These are phyloP conservation scores for Hypoxylon fragiforme DNA, from an alignment of 495 filamentous ascomycete genomes.

Conservation along the genomic window DNA sequence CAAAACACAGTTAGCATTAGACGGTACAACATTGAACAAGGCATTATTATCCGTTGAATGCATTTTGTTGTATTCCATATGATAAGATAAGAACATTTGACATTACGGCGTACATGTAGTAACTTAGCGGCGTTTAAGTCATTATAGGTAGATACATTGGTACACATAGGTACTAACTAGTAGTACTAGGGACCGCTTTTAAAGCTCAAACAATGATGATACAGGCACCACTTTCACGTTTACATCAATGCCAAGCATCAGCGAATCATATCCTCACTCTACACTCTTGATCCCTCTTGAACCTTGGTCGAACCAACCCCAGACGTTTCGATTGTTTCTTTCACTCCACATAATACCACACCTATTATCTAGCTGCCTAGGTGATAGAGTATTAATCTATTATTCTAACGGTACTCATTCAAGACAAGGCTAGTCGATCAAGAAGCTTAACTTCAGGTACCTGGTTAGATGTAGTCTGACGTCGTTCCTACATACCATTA, in stretches of 20 bases:
- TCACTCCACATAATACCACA: slow-evolving; percentile 7
- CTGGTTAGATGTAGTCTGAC: slow-evolving; percentile 29
- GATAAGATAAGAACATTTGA: slow-evolving; percentile 1
- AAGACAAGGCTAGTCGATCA: slow-evolving; percentile 16
- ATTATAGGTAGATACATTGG: too few species aligned
- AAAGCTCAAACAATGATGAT: slow-evolving; percentile 31
- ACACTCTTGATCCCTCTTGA: background rate
- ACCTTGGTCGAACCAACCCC: background rate
- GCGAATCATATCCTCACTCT: slow-evolving; percentile 4
- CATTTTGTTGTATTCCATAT: background rate
- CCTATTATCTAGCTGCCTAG: too few species aligned
- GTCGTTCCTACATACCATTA: too few species aligned
- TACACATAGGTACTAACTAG: too few species aligned
- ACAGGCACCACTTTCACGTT: slow-evolving; percentile 27
- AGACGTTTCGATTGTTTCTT: slow-evolving; percentile 2
- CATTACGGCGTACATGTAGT: background rate
- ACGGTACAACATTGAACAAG: background rate
- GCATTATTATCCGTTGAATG: too few species aligned
- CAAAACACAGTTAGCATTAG: too few species aligned
- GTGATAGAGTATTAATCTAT: background rate
- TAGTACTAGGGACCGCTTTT: too few species aligned
- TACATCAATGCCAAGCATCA: slow-evolving; percentile 15
- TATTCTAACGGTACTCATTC: background rate
- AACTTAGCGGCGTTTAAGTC: background rate
- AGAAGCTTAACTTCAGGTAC: slow-evolving; percentile 21